These are phyloP conservation scores for Gyromitra esculenta DNA, from an alignment of 2,329 filamentous ascomycete species.

Conservation along the genomic window DNA sequence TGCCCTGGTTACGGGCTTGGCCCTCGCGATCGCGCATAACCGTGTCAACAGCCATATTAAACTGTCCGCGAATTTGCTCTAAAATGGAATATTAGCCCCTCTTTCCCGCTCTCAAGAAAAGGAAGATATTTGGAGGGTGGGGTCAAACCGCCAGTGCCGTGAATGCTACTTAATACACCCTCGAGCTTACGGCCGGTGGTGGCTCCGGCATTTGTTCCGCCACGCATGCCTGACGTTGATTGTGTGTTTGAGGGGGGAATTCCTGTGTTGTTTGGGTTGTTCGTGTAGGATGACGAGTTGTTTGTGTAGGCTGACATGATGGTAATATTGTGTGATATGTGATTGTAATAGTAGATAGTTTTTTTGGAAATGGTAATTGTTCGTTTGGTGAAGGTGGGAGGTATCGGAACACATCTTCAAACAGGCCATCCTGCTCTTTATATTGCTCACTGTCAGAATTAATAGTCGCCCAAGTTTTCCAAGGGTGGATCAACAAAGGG, in stretches of 20 bases:
- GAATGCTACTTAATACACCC: conserved; percentile 29
- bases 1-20: conserved; percentile 23
- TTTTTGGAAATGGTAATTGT: neutral
- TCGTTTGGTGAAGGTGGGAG: neutral
- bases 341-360: neutral
- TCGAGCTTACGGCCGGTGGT: conserved; percentile 23
- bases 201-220: conserved; percentile 32
- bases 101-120: too few relatives aligned
- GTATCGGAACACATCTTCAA: neutral
- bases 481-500: neutral
- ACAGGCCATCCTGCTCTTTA: neutral
- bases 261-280: neutral
- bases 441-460: neutral
- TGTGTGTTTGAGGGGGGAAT: neutral
- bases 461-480: conserved; percentile 3
- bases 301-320: conserved; percentile 3
- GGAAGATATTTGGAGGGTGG: too few relatives aligned
- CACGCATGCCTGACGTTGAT: neutral
- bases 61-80: conserved; percentile 41
- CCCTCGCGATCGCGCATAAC: conserved; percentile 28
- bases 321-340: neutral
- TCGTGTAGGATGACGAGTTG: neutral
- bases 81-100: neutral
- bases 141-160: conserved; percentile 25
- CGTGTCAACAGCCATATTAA: conserved; percentile 27